Evolutionary conservation across 352 stramenopile species (phyloP).

Genomic region (Phytophthora pisi): DNA sequence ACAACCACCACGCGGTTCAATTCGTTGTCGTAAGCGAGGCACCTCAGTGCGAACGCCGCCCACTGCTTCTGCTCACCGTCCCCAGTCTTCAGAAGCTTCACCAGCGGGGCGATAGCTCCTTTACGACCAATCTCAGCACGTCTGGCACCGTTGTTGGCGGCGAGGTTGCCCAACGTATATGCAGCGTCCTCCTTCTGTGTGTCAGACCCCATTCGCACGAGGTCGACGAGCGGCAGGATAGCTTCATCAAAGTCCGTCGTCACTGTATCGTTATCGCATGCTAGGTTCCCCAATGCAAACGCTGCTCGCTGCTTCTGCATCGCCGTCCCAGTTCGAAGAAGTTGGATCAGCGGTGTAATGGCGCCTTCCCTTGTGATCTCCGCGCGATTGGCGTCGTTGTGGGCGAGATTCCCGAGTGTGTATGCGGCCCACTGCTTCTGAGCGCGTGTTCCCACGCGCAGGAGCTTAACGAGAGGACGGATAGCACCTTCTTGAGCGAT

Average conservation of each 20-base stretch:
- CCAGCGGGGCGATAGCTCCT: not conserved
- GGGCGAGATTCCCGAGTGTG: slow-evolving; percentile 2
- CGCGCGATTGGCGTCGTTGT: not conserved
- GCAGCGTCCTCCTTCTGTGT: slow-evolving; percentile 2
- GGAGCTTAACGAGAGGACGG: not conserved
- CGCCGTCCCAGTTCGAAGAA: slow-evolving; percentile 5
- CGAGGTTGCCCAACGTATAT: not conserved
- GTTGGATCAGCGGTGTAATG: slow-evolving; percentile 2
- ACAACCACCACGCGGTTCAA: slow-evolving; percentile 3
- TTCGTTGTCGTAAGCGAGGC: slow-evolving; percentile 5
- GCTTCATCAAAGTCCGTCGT: not conserved
- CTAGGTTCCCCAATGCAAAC: slow-evolving; percentile 6
- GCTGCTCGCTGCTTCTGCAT: slow-evolving; percentile 9
- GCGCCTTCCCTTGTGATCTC: slow-evolving; percentile 5
- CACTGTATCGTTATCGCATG: slow-evolving; percentile 3
- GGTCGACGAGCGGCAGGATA: slow-evolving; percentile 3
- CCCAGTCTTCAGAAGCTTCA: not conserved
- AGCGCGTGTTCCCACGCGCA: not conserved
- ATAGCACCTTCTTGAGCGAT: slow-evolving; percentile 10
- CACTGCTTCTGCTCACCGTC: not conserved
- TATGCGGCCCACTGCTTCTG: slow-evolving; percentile 13
- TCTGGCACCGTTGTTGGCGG: not conserved
- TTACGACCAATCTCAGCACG: not conserved
- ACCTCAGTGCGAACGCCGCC: slow-evolving; percentile 6
- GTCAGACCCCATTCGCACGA: slow-evolving; percentile 8